A percentile compares a stretch with the other conserved stretches of the same genome.
phyloP scores from a whole-genome alignment of 495 filamentous ascomycete genomes.

The Talaromyces thailandensis region DNA sequence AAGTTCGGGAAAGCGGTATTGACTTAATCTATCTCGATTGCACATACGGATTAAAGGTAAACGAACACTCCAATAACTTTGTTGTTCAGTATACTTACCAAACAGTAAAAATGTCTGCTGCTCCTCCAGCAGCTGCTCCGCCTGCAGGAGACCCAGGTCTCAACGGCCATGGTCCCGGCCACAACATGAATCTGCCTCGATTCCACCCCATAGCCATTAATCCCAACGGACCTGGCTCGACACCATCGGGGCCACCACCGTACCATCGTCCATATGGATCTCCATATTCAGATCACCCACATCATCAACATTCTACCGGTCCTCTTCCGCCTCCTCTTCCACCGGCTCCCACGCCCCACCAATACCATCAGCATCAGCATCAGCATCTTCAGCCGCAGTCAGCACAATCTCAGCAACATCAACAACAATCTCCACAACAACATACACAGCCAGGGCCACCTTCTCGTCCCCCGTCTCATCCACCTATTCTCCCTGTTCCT shows the following conservation, averaged over 20 bases:
- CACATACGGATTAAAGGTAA: background rate
- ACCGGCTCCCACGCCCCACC: background rate
- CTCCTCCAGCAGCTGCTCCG: conserved; percentile 28
- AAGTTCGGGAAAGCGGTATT: background rate
- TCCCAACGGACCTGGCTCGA: conserved; percentile 23
- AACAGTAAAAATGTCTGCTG: conserved; percentile 26
- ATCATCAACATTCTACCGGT: background rate
- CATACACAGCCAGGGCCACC: conserved; percentile 10
- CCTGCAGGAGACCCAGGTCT: conserved; percentile 26
- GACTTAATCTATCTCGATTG: background rate
- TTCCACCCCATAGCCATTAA: conserved; percentile 43
- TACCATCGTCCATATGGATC: conserved; percentile 26
- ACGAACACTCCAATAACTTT: background rate
- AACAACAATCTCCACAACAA: conserved; percentile 11
- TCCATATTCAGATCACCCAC: background rate
- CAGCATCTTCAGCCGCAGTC: background rate
- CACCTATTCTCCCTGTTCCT: conserved; percentile 1
- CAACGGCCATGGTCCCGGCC: conserved; percentile 20
- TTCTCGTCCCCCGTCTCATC: conserved; percentile 13
- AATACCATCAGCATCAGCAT: background rate
- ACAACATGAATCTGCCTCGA: conserved; percentile 29
- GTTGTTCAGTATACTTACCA: background rate
- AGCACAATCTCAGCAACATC: conserved; percentile 24
- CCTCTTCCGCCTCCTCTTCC: background rate
- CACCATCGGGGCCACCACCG: conserved; percentile 27